Percentiles rank a stretch among this genome's conserved stretches.
Conservation (phyloP, 768 basidiomycete genomes). For the Dictyophora rubrovolvata region DNA sequence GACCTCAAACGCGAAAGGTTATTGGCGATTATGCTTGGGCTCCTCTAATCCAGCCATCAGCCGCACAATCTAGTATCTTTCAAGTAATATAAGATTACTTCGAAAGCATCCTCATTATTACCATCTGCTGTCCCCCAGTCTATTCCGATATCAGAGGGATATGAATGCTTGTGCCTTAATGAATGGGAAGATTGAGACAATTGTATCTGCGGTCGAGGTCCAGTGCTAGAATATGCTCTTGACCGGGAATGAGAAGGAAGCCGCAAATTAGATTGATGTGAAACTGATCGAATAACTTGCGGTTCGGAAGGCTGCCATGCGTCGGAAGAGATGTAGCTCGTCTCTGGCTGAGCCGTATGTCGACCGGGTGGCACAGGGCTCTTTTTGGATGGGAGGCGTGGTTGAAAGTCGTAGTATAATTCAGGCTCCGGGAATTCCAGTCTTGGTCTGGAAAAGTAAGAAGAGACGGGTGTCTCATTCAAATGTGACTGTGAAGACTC, state of each 20-base stretch:
- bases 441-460: conserved; percentile 10
- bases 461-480: conserved; percentile 11
- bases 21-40: conserved; percentile 6
- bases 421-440: conserved; percentile 16
- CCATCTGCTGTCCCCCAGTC: background rate
- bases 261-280: conserved; percentile 15
- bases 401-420: conserved; percentile 9
- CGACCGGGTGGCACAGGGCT: conserved; percentile 27
- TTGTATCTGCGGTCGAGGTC: conserved; percentile 8
- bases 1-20: conserved; percentile 7
- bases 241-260: conserved; percentile 6
- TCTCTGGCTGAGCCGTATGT: background rate
- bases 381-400: conserved; percentile 25
- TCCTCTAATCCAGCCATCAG: no score
- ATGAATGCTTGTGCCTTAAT: conserved; percentile 6
- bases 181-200: conserved; percentile 8
- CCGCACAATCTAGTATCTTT: no score
- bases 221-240: conserved; percentile 17
- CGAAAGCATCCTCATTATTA: background rate
- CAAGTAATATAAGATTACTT: no score
- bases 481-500: conserved; percentile 22
- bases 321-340: background rate
- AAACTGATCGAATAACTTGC: conserved; percentile 18
- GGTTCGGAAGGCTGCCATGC: conserved; percentile 19
- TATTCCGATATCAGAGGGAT: background rate